Evolutionary conservation across 257 asterid genomes (phyloP).

Genomic region (Salvia rosmarinus): DNA sequence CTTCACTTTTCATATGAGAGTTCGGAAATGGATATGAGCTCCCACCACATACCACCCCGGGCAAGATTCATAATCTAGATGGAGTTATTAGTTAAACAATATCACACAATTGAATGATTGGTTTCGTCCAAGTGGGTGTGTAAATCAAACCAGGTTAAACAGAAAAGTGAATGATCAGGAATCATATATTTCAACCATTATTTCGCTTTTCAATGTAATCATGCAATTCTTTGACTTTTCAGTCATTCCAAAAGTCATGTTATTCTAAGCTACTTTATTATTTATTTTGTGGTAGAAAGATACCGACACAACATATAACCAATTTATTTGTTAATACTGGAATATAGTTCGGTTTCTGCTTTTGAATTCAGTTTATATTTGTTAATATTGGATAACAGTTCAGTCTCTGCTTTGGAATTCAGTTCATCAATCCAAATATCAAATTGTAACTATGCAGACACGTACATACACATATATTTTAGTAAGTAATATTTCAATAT

Average conservation of each 20-base stretch:
- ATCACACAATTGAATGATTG: background rate
- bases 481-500: background rate
- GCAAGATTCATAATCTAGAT: background rate
- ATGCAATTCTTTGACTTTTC: background rate
- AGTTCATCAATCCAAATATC: background rate
- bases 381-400: too few relatives aligned
- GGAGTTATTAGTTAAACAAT: background rate
- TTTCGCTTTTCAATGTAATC: background rate
- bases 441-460: too few relatives aligned
- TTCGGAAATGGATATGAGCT: background rate
- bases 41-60: background rate
- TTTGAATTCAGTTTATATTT: too few relatives aligned
- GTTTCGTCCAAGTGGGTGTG: background rate
- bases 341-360: background rate
- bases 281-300: too few relatives aligned
- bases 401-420: too few relatives aligned
- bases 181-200: constrained; percentile 6
- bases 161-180: background rate
- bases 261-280: too few relatives aligned
- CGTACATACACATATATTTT: background rate
- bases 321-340: background rate
- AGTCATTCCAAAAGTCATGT: background rate
- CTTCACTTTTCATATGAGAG: background rate
- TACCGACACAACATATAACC: background rate
- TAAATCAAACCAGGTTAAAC: background rate